Base-by-base conservation (phyloP, 768 basidiomycete species). In the Nidularia pulvinata region DNA sequence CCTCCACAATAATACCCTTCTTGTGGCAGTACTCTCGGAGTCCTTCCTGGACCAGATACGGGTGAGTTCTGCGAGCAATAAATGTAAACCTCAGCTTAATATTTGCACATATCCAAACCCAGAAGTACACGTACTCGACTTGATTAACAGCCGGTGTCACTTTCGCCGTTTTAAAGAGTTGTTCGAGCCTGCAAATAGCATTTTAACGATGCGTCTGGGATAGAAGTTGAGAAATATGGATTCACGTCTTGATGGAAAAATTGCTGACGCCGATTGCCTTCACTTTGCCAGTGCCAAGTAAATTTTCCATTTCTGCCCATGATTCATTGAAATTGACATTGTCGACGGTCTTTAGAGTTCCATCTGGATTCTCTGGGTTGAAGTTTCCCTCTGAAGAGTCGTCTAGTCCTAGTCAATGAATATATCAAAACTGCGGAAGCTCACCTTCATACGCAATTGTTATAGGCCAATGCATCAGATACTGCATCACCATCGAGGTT, bases 251-350 rank as follows among this genome's bases (percentile, higher is more conserved):
- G 52, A 82, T 67, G 4, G 80, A 81, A 59, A 84, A 85, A 62
- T 86, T 86, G 62, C 80, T 80, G 46, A 86, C 80, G 0, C 83
- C 83, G 55, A 84, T 81, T 1, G 80, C 76, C 50, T 65, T 75
- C 9, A 72, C 79, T 57, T 75, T 77, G 0, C 79, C 79, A 11
- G 71, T 73, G 30, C 68, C 69, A 33, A 77, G 67, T 9, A 83
- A 57, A 48, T 78, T 75, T 64, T 84, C 83, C 57, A 84, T 69
- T 44, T 76, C 72, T 0, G 74, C 74, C 80, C 81, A 83, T 1
- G 74, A 68, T 33, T 83, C 69, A 43, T 71, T 74, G 60, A 78
- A 75, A 1, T 60, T 69, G 3, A 67, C 55, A 7, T 58, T 61
- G 16, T 73, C 69, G 33, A 60, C 65, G 4, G 64, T 58, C 36